These are phyloP conservation scores for Buxus sempervirens DNA, from an alignment of 164 flowering plant genomes.

Conservation along the genomic window DNA sequence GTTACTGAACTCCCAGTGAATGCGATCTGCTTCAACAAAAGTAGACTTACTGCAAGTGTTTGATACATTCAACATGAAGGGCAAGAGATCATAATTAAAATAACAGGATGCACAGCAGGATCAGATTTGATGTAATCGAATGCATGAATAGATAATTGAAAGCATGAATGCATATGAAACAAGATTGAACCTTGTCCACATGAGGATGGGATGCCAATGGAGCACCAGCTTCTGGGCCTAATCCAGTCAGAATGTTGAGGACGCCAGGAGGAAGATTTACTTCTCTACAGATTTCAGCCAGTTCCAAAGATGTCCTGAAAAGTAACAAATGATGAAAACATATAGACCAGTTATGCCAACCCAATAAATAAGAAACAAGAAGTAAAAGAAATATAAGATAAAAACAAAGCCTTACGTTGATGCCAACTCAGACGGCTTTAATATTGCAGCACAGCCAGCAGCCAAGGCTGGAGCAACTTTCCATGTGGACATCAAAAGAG, in stretches of 20 bases:
- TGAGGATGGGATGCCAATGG: conserved; percentile 91
- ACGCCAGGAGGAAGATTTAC: conserved; percentile 96
- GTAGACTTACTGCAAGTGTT: not conserved
- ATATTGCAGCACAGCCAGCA: conserved; percentile 93
- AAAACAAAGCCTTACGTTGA: conserved; percentile 57
- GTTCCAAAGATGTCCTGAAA: conserved; percentile 92
- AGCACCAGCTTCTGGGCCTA: conserved; percentile 95
- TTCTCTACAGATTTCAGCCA: conserved; percentile 80
- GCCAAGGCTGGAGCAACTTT: conserved; percentile 98
- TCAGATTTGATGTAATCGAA: not conserved
- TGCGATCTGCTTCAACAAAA: conserved; percentile 54
- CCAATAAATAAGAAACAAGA: not conserved
- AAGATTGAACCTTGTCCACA: conserved; percentile 75
- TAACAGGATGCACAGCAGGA: no score
- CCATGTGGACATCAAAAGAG: conserved; percentile 93
- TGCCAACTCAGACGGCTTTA: conserved; percentile 94
- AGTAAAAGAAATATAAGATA: conserved; percentile 1
- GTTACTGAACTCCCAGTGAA: conserved; percentile 94
- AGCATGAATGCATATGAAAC: conserved; percentile 2
- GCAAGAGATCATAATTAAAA: no score
- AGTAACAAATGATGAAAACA: conserved; percentile 1
- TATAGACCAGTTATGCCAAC: not conserved
- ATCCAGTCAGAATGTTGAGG: conserved; percentile 82
- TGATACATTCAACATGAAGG: not conserved
- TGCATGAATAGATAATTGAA: conserved; percentile 1